Conservation (phyloP, 768 basidiomycete species). For the Calvatia gigantea region DNA sequence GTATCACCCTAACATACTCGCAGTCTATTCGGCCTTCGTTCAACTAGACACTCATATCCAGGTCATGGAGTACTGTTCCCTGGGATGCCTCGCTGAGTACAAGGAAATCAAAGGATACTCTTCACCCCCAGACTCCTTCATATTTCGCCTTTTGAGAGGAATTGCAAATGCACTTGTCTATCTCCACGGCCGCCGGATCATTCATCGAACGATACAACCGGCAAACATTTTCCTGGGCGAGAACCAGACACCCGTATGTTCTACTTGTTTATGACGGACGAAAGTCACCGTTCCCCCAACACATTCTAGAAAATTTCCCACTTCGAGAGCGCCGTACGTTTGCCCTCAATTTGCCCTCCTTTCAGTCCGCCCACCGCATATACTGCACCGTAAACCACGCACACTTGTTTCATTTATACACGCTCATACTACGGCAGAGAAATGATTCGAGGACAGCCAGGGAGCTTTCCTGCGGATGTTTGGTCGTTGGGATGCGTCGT, state of each 20-base stretch:
- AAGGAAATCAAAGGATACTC: slow-evolving; percentile 22
- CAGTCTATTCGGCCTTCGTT: slow-evolving; percentile 39
- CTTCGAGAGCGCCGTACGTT: slow-evolving; percentile 33
- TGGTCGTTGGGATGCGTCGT: slow-evolving; percentile 47
- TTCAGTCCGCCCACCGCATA: slow-evolving; percentile 16
- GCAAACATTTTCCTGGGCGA: slow-evolving; percentile 35
- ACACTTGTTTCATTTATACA: neutral
- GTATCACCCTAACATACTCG: slow-evolving; percentile 47
- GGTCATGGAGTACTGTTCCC: slow-evolving; percentile 42
- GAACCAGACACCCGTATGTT: slow-evolving; percentile 37
- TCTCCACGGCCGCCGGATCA: slow-evolving; percentile 35
- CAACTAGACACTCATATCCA: slow-evolving; percentile 30
- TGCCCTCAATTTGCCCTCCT: slow-evolving; percentile 21
- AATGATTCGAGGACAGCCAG: slow-evolving; percentile 26
- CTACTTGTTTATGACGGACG: neutral
- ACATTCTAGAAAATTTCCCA: slow-evolving; percentile 39
- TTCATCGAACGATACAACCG: slow-evolving; percentile 42
- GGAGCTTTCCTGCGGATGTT: slow-evolving; percentile 36
- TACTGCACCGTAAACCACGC: slow-evolving; percentile 36
- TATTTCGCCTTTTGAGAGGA: slow-evolving; percentile 34
- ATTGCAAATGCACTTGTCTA: slow-evolving; percentile 41
- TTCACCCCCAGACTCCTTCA: slow-evolving; percentile 28
- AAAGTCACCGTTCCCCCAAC: neutral
- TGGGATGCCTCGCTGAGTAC: slow-evolving; percentile 33
- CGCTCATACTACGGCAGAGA: slow-evolving; percentile 28